These are phyloP conservation scores for Microbotryum silenes-acaulis DNA, from an alignment of 1,284 basidiomycete species.

Conservation along the genomic window DNA sequence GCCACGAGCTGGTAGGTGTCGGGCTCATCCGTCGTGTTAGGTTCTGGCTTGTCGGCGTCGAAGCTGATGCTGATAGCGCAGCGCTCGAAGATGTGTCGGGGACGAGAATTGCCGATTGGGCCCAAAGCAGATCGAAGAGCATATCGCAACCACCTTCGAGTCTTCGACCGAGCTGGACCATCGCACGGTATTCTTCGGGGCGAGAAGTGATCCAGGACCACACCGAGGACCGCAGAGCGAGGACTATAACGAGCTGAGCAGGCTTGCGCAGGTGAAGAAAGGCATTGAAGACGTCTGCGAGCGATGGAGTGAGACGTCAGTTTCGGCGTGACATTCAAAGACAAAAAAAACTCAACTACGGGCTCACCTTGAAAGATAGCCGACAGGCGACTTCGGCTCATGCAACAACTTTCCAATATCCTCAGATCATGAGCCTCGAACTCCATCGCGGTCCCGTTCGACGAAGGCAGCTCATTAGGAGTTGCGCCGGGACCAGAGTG, in stretches of 20 bases:
- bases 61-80: no score
- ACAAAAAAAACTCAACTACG: no score
- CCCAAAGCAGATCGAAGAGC: constrained; percentile 39
- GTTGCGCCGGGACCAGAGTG: neutral
- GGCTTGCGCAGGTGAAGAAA: constrained; percentile 75
- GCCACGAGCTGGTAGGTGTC: constrained; percentile 50
- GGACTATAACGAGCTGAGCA: constrained; percentile 63
- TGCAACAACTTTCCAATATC: constrained; percentile 61
- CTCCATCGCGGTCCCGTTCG: constrained; percentile 42
- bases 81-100: no score
- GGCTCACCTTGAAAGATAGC: constrained; percentile 57
- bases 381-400: constrained; percentile 58
- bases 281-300: constrained; percentile 66
- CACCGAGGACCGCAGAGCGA: constrained; percentile 67
- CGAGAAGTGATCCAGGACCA: constrained; percentile 89
- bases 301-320: constrained; percentile 8
- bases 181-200: constrained; percentile 69
- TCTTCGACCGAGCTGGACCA: constrained; percentile 46
- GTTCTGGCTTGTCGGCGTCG: no score
- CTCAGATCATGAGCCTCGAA: constrained; percentile 63
- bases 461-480: neutral
- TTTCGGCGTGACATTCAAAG: neutral
- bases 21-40: neutral
- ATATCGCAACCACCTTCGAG: constrained; percentile 40
- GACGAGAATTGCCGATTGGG: constrained; percentile 31